Base-by-base conservation (phyloP, 1,139 yeast species). In the Ogataea hybrid region DNA sequence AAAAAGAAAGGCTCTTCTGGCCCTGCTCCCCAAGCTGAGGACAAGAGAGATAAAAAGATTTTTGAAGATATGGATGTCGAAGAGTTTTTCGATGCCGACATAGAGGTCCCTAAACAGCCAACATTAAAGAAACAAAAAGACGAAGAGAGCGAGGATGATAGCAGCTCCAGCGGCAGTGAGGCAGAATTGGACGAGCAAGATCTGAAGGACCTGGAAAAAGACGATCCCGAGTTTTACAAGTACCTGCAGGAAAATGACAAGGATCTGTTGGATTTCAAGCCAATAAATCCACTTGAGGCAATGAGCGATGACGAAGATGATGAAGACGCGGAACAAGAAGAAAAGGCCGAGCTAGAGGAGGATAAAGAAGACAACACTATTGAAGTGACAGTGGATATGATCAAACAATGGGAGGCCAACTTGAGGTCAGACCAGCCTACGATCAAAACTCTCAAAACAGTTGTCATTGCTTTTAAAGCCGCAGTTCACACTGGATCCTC, bases 191-290 rank as follows among this genome's bases (percentile, higher is more conserved):
- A 57, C 28, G 77, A 80, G 54, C 73, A 77, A 43, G 85, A 83
- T 55, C 69, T 87, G 70, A 76, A 80, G 35, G 71, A 74, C 15
- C 71, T 87, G 54, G 81, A 80, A 25, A 81, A 82, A 45, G 80
- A 83, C 50, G 96, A 89, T 64, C 96, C 96, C 3, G 96, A 86
- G 48, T 87, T 89, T 56, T 88, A 78, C 70, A 79, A 85, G 54
- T 88, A 87, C 60, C 69, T 90, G 58, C 73, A 87, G 59, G 79
- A 85, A 35, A 87, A 87, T 54, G 96, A 88, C 58, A 78, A 81
- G 54, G 88, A 72, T 30, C 69, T 85, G 47, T 68, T 87, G 48
- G 88, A 84, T 48, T 85, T 86, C 62, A 77, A 79, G 50, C 81
- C 80, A 10, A 73, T 77, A 16, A 82, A 86, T 57, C 94, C 95